Conservation (phyloP, 805 yeast genomes). For the Saccharomyces paradoxus region DNA sequence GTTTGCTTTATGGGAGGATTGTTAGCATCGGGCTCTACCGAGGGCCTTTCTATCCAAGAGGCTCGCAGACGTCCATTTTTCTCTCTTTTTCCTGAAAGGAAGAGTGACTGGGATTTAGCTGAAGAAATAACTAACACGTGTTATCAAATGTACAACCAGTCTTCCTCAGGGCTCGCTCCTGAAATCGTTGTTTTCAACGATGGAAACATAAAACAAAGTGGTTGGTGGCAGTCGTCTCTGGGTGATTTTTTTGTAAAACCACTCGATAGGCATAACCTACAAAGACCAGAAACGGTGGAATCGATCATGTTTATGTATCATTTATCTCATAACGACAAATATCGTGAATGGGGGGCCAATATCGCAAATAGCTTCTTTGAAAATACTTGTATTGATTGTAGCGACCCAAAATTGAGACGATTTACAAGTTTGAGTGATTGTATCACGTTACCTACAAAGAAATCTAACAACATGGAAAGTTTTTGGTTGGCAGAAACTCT, state of each 20-base stretch:
- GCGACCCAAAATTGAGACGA: constrained; percentile 29
- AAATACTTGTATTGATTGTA: constrained; percentile 43
- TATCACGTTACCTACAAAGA: constrained; percentile 42
- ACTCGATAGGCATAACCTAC: constrained; percentile 73
- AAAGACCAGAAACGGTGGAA: constrained; percentile 91
- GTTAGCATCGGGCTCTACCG: constrained; percentile 82
- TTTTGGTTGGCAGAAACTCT: constrained; percentile 93
- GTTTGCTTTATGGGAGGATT: constrained; percentile 90
- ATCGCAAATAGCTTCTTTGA: constrained; percentile 64
- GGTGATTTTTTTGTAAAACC: constrained; percentile 63
- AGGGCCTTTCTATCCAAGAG: constrained; percentile 47
- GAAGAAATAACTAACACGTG: constrained; percentile 73
- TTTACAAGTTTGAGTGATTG: constrained; percentile 66
- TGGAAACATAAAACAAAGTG: constrained; percentile 3
- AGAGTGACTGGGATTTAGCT: constrained; percentile 59
- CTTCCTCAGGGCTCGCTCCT: constrained; percentile 75
- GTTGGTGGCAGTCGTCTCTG: constrained; percentile 29
- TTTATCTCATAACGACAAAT: constrained; percentile 70
- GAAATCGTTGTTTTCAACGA: constrained; percentile 83
- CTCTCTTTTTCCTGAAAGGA: constrained; percentile 55
- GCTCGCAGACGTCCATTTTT: constrained; percentile 52
- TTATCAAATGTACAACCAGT: constrained; percentile 71
- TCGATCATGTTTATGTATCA: constrained; percentile 73
- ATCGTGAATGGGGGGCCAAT: constrained; percentile 85
- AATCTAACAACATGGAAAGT: constrained; percentile 73